Conservation (phyloP, 768 basidiomycete species). For the Phylloporus rhodoxanthus region DNA sequence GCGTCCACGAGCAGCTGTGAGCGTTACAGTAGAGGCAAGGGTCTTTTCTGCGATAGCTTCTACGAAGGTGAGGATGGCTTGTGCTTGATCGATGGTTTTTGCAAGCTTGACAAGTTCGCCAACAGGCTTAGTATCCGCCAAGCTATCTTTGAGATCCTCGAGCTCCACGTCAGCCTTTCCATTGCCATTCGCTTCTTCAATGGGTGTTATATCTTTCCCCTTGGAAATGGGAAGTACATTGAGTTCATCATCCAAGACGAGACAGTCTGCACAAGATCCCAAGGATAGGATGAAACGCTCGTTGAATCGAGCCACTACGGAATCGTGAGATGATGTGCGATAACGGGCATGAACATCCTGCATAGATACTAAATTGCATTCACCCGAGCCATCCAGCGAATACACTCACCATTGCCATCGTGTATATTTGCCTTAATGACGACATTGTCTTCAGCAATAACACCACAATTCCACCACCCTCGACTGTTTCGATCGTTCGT, state of each 20-base stretch:
- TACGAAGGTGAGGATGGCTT: conserved; percentile 89
- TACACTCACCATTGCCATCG: conserved; percentile 70
- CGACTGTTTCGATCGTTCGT: conserved; percentile 95
- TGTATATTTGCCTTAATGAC: conserved; percentile 85
- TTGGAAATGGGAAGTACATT: conserved; percentile 95
- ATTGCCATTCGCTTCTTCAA: conserved; percentile 47
- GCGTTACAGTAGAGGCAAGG: conserved; percentile 86
- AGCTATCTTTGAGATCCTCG: conserved; percentile 66
- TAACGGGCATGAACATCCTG: conserved; percentile 96
- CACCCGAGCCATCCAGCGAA: neutral
- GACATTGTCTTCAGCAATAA: conserved; percentile 93
- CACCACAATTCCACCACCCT: conserved; percentile 88
- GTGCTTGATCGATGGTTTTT: conserved; percentile 91
- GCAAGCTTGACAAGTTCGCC: conserved; percentile 87
- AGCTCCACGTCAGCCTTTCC: conserved; percentile 59
- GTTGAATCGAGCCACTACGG: conserved; percentile 92
- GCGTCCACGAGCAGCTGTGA: conserved; percentile 91
- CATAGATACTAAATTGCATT: neutral
- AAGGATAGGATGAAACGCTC: conserved; percentile 98
- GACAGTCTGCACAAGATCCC: conserved; percentile 85
- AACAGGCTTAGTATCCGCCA: conserved; percentile 79
- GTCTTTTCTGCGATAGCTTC: conserved; percentile 93
- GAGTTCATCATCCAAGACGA: conserved; percentile 95
- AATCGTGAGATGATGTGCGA: conserved; percentile 83
- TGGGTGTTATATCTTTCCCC: conserved; percentile 82